Evolutionary conservation across 768 basidiomycete genomes (phyloP).

Genomic region (Sarcodon aspratus): DNA sequence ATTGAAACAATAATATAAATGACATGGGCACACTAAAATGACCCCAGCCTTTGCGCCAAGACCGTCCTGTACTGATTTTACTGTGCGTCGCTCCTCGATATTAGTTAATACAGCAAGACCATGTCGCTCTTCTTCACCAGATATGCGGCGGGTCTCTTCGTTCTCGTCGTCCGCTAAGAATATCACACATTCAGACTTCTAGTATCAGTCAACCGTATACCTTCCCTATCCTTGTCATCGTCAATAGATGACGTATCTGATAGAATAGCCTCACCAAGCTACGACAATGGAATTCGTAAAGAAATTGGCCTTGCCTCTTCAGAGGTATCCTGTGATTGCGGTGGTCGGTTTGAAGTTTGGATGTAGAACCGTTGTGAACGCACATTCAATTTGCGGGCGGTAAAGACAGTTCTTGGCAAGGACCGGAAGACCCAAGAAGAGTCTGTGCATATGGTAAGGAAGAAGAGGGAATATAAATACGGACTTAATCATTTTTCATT

Average conservation of each 20-base stretch:
- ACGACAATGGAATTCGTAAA: not conserved
- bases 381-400: not conserved
- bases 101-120: slow-evolving; percentile 8
- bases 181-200: slow-evolving; percentile 11
- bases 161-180: slow-evolving; percentile 9
- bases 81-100: slow-evolving; percentile 2
- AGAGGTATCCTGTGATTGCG: not conserved
- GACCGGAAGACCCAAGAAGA: not conserved
- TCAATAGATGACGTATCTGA: slow-evolving; percentile 34
- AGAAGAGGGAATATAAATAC: not conserved
- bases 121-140: slow-evolving; percentile 12
- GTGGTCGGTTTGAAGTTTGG: not conserved
- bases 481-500: no score
- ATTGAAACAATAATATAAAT: no score
- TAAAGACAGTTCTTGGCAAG: not conserved
- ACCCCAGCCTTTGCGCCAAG: no score
- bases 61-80: no score
- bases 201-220: slow-evolving; percentile 29
- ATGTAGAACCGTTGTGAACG: not conserved
- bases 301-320: no score
- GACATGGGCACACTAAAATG: no score
- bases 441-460: not conserved
- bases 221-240: slow-evolving; percentile 20
- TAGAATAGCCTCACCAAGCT: slow-evolving; percentile 76
- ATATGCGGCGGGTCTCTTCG: no score